Evolutionary conservation across 331 rosid genomes (phyloP).

Genomic region (Pyrus hybrid): DNA sequence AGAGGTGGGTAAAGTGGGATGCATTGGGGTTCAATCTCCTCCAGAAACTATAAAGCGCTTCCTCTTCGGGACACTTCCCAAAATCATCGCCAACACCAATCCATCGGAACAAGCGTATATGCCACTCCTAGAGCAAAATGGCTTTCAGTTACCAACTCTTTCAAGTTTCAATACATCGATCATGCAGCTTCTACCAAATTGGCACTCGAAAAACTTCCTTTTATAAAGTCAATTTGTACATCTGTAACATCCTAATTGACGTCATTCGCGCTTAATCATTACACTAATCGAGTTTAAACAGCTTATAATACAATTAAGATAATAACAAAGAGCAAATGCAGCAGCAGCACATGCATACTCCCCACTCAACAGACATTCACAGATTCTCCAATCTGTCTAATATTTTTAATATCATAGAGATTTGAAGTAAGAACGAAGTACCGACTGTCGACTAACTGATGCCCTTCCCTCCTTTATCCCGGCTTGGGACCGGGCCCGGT

Average conservation of each 20-base stretch:
- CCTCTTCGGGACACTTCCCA: not conserved
- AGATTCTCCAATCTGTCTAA: not conserved
- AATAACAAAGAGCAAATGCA: not conserved
- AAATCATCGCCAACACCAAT: not conserved
- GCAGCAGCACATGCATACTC: not conserved
- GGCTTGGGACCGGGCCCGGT: no score
- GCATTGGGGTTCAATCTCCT: not conserved
- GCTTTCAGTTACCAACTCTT: not conserved
- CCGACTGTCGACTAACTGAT: no score
- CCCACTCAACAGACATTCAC: not conserved
- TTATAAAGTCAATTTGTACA: not conserved
- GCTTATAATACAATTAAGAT: not conserved
- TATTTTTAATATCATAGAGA: not conserved
- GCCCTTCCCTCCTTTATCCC: no score
- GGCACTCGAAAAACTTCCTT: not conserved
- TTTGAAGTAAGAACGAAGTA: no score
- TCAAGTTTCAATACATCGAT: slow-evolving; percentile 8
- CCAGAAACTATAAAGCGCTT: not conserved
- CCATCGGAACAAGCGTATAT: not conserved
- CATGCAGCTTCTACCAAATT: not conserved
- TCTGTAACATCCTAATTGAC: not conserved
- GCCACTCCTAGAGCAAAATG: not conserved
- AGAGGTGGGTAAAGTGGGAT: not conserved
- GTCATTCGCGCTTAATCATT: not conserved
- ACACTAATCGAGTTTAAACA: not conserved